Evolutionary conservation across 1,139 yeast species (phyloP).

Genomic region (Eremothecium sinecaudum): DNA sequence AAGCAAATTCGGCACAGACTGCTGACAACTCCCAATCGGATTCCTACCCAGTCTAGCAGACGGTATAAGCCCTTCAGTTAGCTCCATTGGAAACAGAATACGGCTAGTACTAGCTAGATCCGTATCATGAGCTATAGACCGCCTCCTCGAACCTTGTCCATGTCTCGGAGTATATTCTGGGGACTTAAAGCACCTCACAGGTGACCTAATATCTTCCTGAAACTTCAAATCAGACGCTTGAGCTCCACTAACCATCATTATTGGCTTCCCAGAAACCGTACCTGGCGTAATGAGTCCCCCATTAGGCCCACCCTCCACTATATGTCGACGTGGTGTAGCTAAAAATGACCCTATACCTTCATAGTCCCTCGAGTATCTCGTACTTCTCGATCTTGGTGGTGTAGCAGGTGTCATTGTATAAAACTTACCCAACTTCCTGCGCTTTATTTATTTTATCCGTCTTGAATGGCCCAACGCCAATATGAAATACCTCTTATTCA

Average conservation of each 20-base stretch:
- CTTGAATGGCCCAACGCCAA: no score
- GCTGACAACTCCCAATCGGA: constrained; percentile 1
- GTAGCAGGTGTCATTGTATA: constrained; percentile 23
- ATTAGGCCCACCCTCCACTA: constrained; percentile 4
- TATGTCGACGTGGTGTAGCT: constrained; percentile 15
- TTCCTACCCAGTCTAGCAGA: constrained; percentile 1
- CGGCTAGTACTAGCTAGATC: constrained; percentile 14
- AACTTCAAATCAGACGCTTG: neutral
- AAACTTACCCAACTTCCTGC: no score
- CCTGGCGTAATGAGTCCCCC: constrained; percentile 26
- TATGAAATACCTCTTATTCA: no score
- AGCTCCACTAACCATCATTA: neutral
- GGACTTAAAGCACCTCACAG: constrained; percentile 22
- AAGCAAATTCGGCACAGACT: constrained; percentile 8
- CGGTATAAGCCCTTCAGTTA: constrained; percentile 1
- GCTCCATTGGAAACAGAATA: constrained; percentile 14
- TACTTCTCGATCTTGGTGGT: constrained; percentile 26
- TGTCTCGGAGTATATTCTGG: constrained; percentile 26
- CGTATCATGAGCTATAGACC: constrained; percentile 6
- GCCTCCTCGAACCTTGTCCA: constrained; percentile 7
- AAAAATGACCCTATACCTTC: constrained; percentile 5
- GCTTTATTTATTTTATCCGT: no score
- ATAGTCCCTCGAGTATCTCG: constrained; percentile 5
- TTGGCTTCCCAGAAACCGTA: constrained; percentile 12
- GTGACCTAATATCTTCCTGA: constrained; percentile 9